Conservation (phyloP, 192 early-diverging fungal species). For the Piromyces finnis region DNA sequence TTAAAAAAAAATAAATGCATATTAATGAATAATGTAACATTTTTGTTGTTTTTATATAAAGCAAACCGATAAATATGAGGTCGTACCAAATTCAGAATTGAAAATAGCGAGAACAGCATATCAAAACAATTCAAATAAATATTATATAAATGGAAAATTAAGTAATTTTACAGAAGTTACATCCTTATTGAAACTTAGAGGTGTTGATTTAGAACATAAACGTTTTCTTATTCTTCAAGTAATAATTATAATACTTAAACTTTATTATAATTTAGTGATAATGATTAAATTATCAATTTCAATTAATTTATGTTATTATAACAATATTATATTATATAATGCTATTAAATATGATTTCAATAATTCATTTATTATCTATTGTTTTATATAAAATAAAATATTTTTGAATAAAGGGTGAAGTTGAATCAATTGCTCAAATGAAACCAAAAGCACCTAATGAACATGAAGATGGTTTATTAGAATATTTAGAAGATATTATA, state of each 20-base stretch:
- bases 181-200: conserved; percentile 56
- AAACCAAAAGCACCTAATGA: conserved; percentile 84
- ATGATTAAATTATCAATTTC: too few species aligned
- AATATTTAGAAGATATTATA: conserved; percentile 97
- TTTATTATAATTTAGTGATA: too few species aligned
- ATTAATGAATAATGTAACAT: too few species aligned
- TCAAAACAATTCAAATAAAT: conserved; percentile 52
- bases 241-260: too few species aligned
- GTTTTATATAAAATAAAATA: too few species aligned
- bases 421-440: conserved; percentile 97
- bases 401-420: conserved; percentile 91
- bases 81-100: conserved; percentile 30
- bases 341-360: too few species aligned
- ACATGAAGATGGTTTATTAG: conserved; percentile 85
- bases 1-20: too few species aligned
- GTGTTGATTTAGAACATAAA: conserved; percentile 94
- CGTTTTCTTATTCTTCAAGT: conserved; percentile 88
- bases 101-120: conserved; percentile 58
- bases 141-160: conserved; percentile 42
- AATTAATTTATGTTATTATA: too few species aligned
- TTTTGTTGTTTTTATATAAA: too few species aligned
- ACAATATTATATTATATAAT: too few species aligned
- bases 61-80: conserved; percentile 1
- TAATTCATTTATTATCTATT: too few species aligned
- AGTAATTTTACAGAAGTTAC: conserved; percentile 74